Percentiles rank a stretch among this genome's conserved stretches.
Conservation (phyloP, 805 yeast genomes). For the Sugiyamaella qingdaonensis region DNA sequence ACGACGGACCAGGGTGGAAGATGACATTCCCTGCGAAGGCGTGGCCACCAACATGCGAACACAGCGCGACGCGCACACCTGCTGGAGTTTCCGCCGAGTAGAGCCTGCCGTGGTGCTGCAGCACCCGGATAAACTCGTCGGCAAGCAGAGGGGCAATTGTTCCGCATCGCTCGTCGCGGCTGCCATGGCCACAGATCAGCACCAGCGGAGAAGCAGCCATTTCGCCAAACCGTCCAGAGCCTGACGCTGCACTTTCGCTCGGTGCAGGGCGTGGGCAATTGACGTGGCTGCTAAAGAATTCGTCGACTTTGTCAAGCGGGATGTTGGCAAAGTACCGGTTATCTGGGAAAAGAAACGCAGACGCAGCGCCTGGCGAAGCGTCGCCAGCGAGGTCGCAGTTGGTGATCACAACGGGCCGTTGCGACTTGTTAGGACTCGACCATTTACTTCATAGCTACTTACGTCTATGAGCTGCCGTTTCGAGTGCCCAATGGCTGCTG, state of each 20-base stretch:
- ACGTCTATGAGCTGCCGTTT: constrained; percentile 24
- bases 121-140: constrained; percentile 46
- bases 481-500: constrained; percentile 30
- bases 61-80: constrained; percentile 46
- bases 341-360: constrained; percentile 55
- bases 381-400: constrained; percentile 36
- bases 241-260: constrained; percentile 30
- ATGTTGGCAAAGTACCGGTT: constrained; percentile 28
- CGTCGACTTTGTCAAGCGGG: constrained; percentile 20
- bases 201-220: constrained; percentile 30
- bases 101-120: constrained; percentile 35
- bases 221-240: constrained; percentile 5
- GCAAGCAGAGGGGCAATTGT: constrained; percentile 53
- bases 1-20: constrained; percentile 34
- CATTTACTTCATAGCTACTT: not conserved
- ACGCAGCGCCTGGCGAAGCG: constrained; percentile 3
- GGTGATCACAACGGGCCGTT: constrained; percentile 49
- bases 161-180: constrained; percentile 67
- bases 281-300: constrained; percentile 42
- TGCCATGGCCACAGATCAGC: constrained; percentile 62
- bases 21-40: constrained; percentile 80
- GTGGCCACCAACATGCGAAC: constrained; percentile 85
- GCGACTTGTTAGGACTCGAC: constrained; percentile 31
- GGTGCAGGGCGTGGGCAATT: constrained; percentile 31
- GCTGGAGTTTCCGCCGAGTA: constrained; percentile 23